Evolutionary conservation across 169 alveolate species (phyloP), one percentile per base, ranked within the genome.

Genomic region (Plasmodium gallinaceum): DNA sequence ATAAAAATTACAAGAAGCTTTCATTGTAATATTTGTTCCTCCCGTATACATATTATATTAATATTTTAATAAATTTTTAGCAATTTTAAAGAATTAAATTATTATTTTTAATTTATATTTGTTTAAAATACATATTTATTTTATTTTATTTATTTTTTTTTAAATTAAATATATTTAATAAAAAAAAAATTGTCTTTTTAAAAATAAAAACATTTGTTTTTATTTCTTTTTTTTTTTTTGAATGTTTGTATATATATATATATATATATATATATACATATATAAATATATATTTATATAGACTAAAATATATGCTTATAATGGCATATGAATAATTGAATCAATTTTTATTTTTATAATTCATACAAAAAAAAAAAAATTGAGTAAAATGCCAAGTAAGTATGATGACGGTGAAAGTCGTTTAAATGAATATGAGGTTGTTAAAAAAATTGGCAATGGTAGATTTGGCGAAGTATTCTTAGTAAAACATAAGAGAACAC

Each of bases 391-490:
- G 91, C 85, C 91, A 54, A 42, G 85, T 54, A 83, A 83, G 46
- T 83, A 83, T 65, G 91, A 83, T 68, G 91, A 83, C 61, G 97
- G 94, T 45, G 95, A 94, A 20, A 93, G 88, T 43, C 91, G 96
- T 37, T 89, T 95, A 65, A 86, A 95, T 65, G 93, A 93, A 83
- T 95, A 93, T 72, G 96, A 95, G 88, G 96, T 95, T 57, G 88
- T 96, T 2, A 87, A 93, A 83, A 93, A 94, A 58, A 91, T 96
- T 12, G 98, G 98, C 43, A 92, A 96, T 75, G 98, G 98, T 37
- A 94, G 98, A 26, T 96, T 96, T 89, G 98, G 98, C 37, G 98
- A 96, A 71, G 98, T 96, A 46, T 96, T 92, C 92, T 96, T 93
- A 14, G 97, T 96, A 24, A 93, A 95, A 64, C 98, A 96, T 76